Base-by-base conservation (phyloP, 2,329 filamentous ascomycete genomes). In the Apiospora koreana region DNA sequence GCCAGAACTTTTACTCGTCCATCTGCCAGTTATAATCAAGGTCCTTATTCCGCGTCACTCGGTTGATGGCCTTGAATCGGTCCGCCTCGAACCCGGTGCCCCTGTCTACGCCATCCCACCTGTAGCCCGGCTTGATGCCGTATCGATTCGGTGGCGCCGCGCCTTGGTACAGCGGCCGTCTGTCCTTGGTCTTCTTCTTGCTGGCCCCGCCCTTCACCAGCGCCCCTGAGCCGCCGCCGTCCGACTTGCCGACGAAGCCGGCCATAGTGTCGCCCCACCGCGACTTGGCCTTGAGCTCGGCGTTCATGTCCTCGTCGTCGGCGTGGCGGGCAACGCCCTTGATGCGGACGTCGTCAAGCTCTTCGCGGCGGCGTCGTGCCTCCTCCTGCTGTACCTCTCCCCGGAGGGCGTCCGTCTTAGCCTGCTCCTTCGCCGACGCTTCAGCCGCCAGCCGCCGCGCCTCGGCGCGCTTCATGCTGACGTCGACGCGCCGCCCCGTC, bases 71-170 rank as follows among this genome's bases (percentile, higher is more conserved):
- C 79, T 93, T 94, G 83, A 98, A 98, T 83, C 95, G 93, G 79
- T 98, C 92, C 72, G 89, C 92, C 83, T 99, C 96, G 79, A 98
- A 98, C 0, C 95, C 95, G 82, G 94, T 99, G 25, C 94, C 87
- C 74, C 96, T 87, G 84, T 99, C 96, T 23, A 99, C 96, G 7
- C 97, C 96, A 85, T 99, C 96, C 96, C 96, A 99, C 74, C 94
- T 86, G 83, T 97, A 94, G 0, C 96, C 97, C 0, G 96, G 96
- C 72, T 92, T 87, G 72, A 99, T 98, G 1, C 93, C 94, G 83
- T 98, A 98, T 25, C 96, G 88, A 85, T 99, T 99, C 62, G 96
- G 96, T 77, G 93, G 88, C 69, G 92, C 93, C 0, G 91, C 87
- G 0, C 95, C 96, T 71, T 90, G 84, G 79, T 98, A 99, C 5